Conservation (phyloP, 2,329 filamentous ascomycete genomes). For the Microdochium nivale region DNA sequence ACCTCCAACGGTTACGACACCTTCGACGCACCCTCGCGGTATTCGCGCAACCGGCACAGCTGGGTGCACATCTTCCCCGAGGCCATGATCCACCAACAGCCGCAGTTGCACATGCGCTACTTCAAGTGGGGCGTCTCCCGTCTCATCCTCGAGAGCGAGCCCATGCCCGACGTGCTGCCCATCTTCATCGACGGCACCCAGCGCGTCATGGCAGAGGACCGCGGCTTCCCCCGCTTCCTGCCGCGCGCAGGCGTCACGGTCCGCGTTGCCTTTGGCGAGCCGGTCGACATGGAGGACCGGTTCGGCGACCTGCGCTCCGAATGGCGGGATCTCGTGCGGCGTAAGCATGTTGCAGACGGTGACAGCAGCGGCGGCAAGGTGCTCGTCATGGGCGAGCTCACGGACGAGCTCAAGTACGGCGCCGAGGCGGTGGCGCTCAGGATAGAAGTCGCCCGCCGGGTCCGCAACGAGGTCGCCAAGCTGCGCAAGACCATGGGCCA, state of each 20-base stretch:
- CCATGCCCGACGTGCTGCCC: constrained; percentile 79
- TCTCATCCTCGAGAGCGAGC: constrained; percentile 81
- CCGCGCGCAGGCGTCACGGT: constrained; percentile 67
- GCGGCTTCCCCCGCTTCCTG: constrained; percentile 70
- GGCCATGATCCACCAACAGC: constrained; percentile 85
- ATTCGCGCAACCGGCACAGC: constrained; percentile 57
- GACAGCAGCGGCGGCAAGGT: constrained; percentile 15
- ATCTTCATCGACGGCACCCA: constrained; percentile 93
- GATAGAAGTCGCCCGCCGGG: constrained; percentile 68
- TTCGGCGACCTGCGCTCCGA: constrained; percentile 70
- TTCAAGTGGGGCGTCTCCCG: constrained; percentile 97
- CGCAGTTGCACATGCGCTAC: constrained; percentile 74
- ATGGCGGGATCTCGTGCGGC: constrained; percentile 63
- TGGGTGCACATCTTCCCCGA: constrained; percentile 98
- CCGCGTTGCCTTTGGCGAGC: constrained; percentile 70
- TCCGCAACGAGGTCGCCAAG: constrained; percentile 74
- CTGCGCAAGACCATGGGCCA: constrained; percentile 64
- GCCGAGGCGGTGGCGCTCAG: constrained; percentile 70
- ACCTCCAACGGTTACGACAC: constrained; percentile 58
- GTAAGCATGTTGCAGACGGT: constrained; percentile 38
- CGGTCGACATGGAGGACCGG: constrained; percentile 60
- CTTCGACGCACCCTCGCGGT: constrained; percentile 65
- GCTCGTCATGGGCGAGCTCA: constrained; percentile 48
- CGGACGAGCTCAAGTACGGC: constrained; percentile 59
- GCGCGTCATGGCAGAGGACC: constrained; percentile 76